These are phyloP conservation scores for Aspergillus sclerotialis DNA, from an alignment of 2,329 filamentous ascomycete species.

Conservation along the genomic window DNA sequence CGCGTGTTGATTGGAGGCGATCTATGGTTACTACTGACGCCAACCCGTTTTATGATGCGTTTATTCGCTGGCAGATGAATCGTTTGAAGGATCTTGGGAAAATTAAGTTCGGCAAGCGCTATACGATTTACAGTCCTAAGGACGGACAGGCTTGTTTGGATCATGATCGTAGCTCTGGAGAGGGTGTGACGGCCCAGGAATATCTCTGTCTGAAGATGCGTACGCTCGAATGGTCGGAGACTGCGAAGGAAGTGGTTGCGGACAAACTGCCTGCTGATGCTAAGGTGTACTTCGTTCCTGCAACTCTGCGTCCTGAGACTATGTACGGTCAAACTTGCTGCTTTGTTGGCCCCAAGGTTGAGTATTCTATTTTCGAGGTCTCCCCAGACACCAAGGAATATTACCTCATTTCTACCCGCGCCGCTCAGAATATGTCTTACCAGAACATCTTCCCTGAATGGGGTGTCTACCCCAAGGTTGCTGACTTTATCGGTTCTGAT, in stretches of 20 bases:
- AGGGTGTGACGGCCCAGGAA: constrained; percentile 79
- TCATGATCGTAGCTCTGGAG: constrained; percentile 73
- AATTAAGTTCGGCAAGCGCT: constrained; percentile 87
- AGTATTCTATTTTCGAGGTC: constrained; percentile 80
- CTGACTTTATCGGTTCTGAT: constrained; percentile 68
- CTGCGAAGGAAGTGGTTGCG: constrained; percentile 63
- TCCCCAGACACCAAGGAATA: constrained; percentile 61
- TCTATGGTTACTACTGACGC: constrained; percentile 92
- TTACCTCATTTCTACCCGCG: constrained; percentile 73
- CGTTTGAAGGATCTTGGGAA: constrained; percentile 81
- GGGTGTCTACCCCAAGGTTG: constrained; percentile 47
- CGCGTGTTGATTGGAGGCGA: constrained; percentile 86
- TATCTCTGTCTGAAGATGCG: constrained; percentile 90
- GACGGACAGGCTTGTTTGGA: constrained; percentile 84
- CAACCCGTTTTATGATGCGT: constrained; percentile 94
- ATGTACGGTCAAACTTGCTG: constrained; percentile 98
- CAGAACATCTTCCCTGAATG: constrained; percentile 69
- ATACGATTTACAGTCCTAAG: constrained; percentile 89
- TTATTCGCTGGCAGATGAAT: constrained; percentile 96
- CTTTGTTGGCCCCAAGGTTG: constrained; percentile 85
- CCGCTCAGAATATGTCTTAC: constrained; percentile 92
- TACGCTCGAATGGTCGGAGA: constrained; percentile 79
- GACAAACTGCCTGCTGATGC: constrained; percentile 72
- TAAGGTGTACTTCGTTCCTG: constrained; percentile 82
- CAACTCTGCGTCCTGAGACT: constrained; percentile 89